Conservation (phyloP, 371 early-diverging fungal genomes). For the Mortierella sp. region DNA sequence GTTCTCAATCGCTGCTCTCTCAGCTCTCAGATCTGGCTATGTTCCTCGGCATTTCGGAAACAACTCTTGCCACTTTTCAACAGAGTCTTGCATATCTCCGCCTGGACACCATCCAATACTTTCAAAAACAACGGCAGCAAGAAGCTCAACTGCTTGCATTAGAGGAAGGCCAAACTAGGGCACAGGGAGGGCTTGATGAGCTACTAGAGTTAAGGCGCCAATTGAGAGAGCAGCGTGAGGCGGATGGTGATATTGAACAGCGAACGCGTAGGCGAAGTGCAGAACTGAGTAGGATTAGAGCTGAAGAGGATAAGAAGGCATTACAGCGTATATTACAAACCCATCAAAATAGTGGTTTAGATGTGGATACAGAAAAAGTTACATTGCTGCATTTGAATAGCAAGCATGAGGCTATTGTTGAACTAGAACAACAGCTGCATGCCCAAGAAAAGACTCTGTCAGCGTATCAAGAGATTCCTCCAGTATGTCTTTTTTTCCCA, state of each 20-base stretch:
- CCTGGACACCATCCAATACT: constrained; percentile 6
- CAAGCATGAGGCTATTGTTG: constrained; percentile 9
- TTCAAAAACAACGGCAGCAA: background rate
- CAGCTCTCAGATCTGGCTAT: constrained; percentile 37
- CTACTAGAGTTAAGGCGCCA: constrained; percentile 15
- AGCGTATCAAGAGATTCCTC: constrained; percentile 39
- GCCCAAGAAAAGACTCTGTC: constrained; percentile 26
- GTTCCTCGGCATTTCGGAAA: constrained; percentile 28
- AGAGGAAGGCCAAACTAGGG: background rate
- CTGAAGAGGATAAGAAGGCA: constrained; percentile 11
- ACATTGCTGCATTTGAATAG: constrained; percentile 30
- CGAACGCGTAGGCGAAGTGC: constrained; percentile 31
- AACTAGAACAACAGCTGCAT: constrained; percentile 12
- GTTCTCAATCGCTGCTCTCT: constrained; percentile 10
- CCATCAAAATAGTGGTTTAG: constrained; percentile 13
- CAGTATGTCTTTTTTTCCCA: constrained; percentile 16
- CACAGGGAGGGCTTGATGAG: constrained; percentile 10
- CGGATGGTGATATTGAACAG: constrained; percentile 30
- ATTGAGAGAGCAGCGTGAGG: constrained; percentile 10
- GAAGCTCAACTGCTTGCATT: background rate
- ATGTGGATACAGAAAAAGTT: constrained; percentile 25
- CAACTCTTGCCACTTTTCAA: constrained; percentile 23
- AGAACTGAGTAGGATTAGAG: constrained; percentile 29
- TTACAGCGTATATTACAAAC: constrained; percentile 2
- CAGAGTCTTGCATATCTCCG: constrained; percentile 23